Conservation (phyloP, 129 eudicot species). For the Mikania micrantha region DNA sequence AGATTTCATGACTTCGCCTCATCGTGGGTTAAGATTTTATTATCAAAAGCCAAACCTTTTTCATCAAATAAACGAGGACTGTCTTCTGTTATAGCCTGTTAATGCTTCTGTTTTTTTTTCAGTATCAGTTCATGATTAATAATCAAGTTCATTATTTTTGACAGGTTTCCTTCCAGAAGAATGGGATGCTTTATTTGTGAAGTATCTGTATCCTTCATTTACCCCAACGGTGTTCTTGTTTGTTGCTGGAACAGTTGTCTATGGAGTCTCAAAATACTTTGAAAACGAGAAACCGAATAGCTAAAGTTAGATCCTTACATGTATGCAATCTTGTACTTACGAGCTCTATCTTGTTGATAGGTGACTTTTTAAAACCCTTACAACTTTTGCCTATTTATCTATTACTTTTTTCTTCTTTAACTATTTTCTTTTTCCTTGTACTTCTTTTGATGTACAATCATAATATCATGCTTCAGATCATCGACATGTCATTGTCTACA, state of each 20-base stretch:
- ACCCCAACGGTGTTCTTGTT: slow-evolving; percentile 90
- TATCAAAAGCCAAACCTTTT: not conserved
- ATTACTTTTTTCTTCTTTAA: not conserved
- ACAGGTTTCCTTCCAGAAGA: slow-evolving; percentile 86
- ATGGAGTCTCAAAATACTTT: slow-evolving; percentile 78
- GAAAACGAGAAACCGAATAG: slow-evolving; percentile 52
- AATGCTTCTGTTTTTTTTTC: not conserved
- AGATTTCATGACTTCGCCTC: not conserved
- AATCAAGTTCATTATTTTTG: not conserved
- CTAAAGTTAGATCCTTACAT: slow-evolving; percentile 30
- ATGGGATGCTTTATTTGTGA: slow-evolving; percentile 79
- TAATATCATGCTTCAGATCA: not conserved
- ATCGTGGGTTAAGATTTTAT: not conserved
- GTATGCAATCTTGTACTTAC: slow-evolving; percentile 8
- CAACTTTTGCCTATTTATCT: not conserved
- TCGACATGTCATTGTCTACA: not conserved
- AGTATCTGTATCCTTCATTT: slow-evolving; percentile 80
- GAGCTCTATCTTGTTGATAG: slow-evolving; percentile 3
- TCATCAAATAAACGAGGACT: not conserved
- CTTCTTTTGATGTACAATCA: not conserved
- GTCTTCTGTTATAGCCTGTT: not conserved
- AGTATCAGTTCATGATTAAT: not conserved
- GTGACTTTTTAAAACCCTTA: slow-evolving; percentile 4
- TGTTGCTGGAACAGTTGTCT: slow-evolving; percentile 76
- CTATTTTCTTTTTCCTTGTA: not conserved